Conservation (phyloP, 176 grass and related monocot species). For the Melocanna baccifera region DNA sequence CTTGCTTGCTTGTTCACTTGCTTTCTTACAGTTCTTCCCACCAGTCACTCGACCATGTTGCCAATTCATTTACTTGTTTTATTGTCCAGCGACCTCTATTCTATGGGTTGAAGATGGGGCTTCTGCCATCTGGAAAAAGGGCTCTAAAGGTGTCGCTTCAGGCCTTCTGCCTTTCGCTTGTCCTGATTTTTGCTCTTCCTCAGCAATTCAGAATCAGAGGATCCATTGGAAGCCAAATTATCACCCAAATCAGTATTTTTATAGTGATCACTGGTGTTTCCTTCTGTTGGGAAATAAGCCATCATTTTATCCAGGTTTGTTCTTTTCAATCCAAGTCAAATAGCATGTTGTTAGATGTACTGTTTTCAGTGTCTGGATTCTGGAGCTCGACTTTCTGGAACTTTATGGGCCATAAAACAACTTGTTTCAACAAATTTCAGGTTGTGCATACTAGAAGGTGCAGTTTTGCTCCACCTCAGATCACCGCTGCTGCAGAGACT, state of each 20-base stretch:
- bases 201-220: slow-evolving; percentile 52
- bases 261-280: slow-evolving; percentile 46
- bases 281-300: slow-evolving; percentile 87
- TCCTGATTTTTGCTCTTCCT: slow-evolving; percentile 53
- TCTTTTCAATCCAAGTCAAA: not conserved
- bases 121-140: slow-evolving; percentile 63
- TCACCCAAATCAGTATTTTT: slow-evolving; percentile 56
- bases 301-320: slow-evolving; percentile 85
- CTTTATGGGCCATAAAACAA: not conserved
- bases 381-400: slow-evolving; percentile 16
- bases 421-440: slow-evolving; percentile 44
- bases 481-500: slow-evolving; percentile 78
- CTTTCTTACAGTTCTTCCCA: not conserved
- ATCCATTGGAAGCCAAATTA: slow-evolving; percentile 49
- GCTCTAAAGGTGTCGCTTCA: slow-evolving; percentile 70
- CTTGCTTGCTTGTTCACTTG: slow-evolving; percentile 1
- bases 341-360: not conserved
- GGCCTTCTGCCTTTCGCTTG: slow-evolving; percentile 46
- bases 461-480: slow-evolving; percentile 75
- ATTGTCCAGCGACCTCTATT: slow-evolving; percentile 78
- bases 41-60: not conserved
- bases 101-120: slow-evolving; percentile 86
- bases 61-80: slow-evolving; percentile 17
- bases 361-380: not conserved
- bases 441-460: slow-evolving; percentile 87